Base-by-base conservation (phyloP, 108 stramenopile genomes). In the Cylindrotheca fusiformis region DNA sequence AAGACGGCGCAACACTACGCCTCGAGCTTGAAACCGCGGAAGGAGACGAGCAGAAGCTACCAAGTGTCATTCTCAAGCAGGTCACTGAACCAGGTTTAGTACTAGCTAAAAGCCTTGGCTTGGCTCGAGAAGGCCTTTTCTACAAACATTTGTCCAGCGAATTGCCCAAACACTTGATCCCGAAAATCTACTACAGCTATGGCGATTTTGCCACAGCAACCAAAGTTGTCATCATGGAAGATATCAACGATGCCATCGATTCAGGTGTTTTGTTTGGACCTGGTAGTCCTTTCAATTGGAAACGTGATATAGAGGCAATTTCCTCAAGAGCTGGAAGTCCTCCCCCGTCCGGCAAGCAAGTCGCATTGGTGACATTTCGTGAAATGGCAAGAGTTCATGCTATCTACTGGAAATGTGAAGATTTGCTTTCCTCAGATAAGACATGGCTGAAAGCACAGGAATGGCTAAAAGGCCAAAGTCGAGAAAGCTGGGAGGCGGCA, bases 111-210 rank as follows among this genome's bases (percentile, higher is more conserved):
- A 33, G 64, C 52, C 26, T 84, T 22, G 83, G 79, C 1, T 65
- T 84, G 65, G 74, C 77, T 4, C 76, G 83, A 23, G 83, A 84
- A 69, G 83, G 74, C 4, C 25, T 65, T 12, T 84, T 84, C 66
- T 84, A 78, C 60, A 53, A 21, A 36, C 67, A 50, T 54, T 49
- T 71, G 50, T 61, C 51, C 55, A 55, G 25, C 50, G 52, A 67
- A 51, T 32, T 59, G 36, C 45, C 48, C 8, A 14, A 10, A 22
- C 14, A 19, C 0, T 52, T 52, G 51, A 72, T 80, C 18, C 79
- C 79, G 12, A 56, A 69, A 54, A 68, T 80, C 25, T 74, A 75
- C 41, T 78, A 78, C 64, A 48, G 78, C 27, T 52, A 54, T 21
- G 79, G 65, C 12, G 70, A 84, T 55, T 53, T 62, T 29, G 41